These are phyloP conservation scores for Aquilaria sinensis DNA, from an alignment of 345 rosid genomes.

Conservation along the genomic window DNA sequence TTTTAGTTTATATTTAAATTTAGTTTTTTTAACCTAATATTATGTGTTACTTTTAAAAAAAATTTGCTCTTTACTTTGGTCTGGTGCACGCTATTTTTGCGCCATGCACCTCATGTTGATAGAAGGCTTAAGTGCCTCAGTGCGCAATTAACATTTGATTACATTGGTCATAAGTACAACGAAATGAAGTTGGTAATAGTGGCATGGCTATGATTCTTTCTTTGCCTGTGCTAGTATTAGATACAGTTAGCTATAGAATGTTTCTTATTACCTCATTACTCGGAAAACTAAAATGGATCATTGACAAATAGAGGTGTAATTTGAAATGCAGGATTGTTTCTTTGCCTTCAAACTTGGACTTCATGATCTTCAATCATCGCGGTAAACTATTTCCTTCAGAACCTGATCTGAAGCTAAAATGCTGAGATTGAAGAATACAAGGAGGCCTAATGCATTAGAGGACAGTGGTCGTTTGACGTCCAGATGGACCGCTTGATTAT, in stretches of 20 bases:
- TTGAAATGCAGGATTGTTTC: conserved; percentile 68
- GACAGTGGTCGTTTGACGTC: too few relatives aligned
- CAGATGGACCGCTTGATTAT: too few relatives aligned
- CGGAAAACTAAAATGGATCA: background rate
- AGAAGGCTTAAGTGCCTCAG: background rate
- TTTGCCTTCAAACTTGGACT: conserved; percentile 73
- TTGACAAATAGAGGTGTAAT: conserved; percentile 8
- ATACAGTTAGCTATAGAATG: background rate
- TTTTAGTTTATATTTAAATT: too few relatives aligned
- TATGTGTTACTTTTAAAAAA: too few relatives aligned
- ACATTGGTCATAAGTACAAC: background rate
- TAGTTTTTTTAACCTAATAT: too few relatives aligned
- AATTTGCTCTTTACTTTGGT: too few relatives aligned
- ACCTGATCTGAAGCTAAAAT: conserved; percentile 40
- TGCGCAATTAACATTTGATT: background rate
- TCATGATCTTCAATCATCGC: conserved; percentile 79
- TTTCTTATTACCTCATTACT: background rate
- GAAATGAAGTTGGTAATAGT: background rate
- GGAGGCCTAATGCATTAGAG: too few relatives aligned
- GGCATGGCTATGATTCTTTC: background rate
- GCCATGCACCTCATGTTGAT: background rate
- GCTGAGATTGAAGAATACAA: conserved; percentile 15
- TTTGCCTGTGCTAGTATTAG: background rate
- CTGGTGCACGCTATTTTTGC: too few relatives aligned
- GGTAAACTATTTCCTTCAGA: conserved; percentile 35